Conservation (phyloP, 495 filamentous ascomycete species). For the Beverwykella pulmonaria region DNA sequence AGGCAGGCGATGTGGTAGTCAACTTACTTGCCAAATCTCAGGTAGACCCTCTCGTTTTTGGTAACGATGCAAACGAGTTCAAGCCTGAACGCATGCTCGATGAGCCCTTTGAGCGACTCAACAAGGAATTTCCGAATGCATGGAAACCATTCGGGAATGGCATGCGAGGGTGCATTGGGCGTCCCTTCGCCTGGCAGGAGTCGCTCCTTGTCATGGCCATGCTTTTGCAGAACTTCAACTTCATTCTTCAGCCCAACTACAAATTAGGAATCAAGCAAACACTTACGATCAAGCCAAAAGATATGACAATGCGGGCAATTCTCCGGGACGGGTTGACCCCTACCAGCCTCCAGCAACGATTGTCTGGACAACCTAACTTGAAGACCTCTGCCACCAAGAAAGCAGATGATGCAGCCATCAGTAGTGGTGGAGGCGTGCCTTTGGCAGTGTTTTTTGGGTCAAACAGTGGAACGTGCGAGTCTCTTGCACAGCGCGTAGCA, state of each 20-base stretch:
- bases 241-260: slow-evolving; percentile 61
- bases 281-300: slow-evolving; percentile 70
- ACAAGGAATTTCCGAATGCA: slow-evolving; percentile 59
- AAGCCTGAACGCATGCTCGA: slow-evolving; percentile 68
- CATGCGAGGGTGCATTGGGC: slow-evolving; percentile 66
- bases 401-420: neutral
- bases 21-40: slow-evolving; percentile 29
- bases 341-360: slow-evolving; percentile 55
- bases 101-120: slow-evolving; percentile 60
- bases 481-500: slow-evolving; percentile 63
- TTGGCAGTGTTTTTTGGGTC: slow-evolving; percentile 69
- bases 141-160: slow-evolving; percentile 67
- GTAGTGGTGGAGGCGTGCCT: slow-evolving; percentile 43
- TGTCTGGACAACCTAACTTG: slow-evolving; percentile 33
- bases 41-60: slow-evolving; percentile 37
- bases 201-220: slow-evolving; percentile 57
- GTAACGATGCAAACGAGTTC: slow-evolving; percentile 65
- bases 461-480: slow-evolving; percentile 75
- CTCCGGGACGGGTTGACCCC: slow-evolving; percentile 61
- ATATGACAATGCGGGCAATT: slow-evolving; percentile 65
- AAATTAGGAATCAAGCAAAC: slow-evolving; percentile 49
- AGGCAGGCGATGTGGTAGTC: slow-evolving; percentile 4
- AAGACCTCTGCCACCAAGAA: neutral
- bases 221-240: slow-evolving; percentile 64
- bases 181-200: slow-evolving; percentile 71